These are phyloP conservation scores for Mycosphaerelloides madeirae DNA, from an alignment of 2,329 filamentous ascomycete genomes.

Conservation along the genomic window DNA sequence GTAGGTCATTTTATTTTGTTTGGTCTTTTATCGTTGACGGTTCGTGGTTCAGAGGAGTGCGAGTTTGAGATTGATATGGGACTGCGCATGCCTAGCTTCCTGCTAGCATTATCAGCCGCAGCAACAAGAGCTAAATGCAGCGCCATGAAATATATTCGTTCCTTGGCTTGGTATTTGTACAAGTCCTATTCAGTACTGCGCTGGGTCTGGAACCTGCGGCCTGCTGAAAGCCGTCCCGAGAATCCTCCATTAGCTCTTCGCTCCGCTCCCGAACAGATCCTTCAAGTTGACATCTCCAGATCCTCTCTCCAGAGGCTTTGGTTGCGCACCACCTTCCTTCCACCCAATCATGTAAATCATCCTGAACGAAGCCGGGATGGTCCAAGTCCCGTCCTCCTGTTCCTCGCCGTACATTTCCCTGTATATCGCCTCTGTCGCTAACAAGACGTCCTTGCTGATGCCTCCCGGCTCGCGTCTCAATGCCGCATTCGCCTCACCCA, in stretches of 20 bases:
- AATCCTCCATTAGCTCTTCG: too few relatives aligned
- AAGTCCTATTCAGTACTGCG: too few relatives aligned
- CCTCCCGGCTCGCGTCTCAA: slow-evolving; percentile 73
- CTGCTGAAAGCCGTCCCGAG: background rate
- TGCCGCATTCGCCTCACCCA: slow-evolving; percentile 92
- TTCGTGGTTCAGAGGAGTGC: too few relatives aligned
- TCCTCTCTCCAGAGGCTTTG: slow-evolving; percentile 73
- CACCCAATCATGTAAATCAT: slow-evolving; percentile 99
- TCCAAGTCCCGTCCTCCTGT: slow-evolving; percentile 57
- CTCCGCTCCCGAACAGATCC: slow-evolving; percentile 64
- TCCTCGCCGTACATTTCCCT: slow-evolving; percentile 74
- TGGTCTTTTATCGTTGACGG: too few relatives aligned
- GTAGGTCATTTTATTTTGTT: too few relatives aligned
- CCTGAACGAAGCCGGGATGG: slow-evolving; percentile 79
- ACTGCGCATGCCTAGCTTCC: too few relatives aligned
- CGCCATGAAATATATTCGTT: too few relatives aligned
- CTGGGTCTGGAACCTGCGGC: too few relatives aligned
- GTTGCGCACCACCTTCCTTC: slow-evolving; percentile 77
- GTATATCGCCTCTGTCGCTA: slow-evolving; percentile 88
- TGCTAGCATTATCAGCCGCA: too few relatives aligned
- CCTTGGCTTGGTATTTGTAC: too few relatives aligned
- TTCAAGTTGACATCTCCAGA: slow-evolving; percentile 85
- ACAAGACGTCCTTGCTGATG: slow-evolving; percentile 74
- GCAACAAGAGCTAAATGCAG: too few relatives aligned
- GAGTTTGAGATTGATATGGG: too few relatives aligned